phyloP scores from a whole-genome alignment of 164 flowering plant genomes.

The Echeveria elegans region DNA sequence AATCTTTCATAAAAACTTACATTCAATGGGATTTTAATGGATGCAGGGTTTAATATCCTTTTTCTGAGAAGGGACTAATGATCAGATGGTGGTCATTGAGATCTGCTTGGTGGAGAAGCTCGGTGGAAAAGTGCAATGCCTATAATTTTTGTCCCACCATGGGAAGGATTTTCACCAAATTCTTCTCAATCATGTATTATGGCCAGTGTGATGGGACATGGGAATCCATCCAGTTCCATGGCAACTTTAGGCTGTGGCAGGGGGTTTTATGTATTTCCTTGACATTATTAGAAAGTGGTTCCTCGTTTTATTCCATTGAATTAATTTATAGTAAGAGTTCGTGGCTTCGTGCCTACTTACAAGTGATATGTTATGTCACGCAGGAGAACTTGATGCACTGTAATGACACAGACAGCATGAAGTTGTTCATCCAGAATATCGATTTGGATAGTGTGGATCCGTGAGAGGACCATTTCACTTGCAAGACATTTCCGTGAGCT shows the following conservation, averaged over 20 bases:
- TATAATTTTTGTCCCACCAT: conserved; percentile 95
- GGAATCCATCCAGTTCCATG: conserved; percentile 31
- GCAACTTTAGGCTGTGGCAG: conserved; percentile 26
- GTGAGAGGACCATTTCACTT: conserved; percentile 49
- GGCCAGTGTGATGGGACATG: conserved; percentile 49
- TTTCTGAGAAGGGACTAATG: conserved; percentile 92
- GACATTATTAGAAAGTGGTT: no score
- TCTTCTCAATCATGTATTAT: conserved; percentile 78
- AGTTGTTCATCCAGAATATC: conserved; percentile 54
- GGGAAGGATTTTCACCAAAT: conserved; percentile 93
- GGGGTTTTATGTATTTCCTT: no score
- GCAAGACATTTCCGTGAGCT: conserved; percentile 53
- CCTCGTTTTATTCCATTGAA: no score
- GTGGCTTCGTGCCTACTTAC: not conserved
- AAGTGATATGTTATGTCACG: conserved; percentile 11
- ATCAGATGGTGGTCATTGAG: conserved; percentile 99
- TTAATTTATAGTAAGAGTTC: no score
- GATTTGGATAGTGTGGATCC: conserved; percentile 80
- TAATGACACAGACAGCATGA: conserved; percentile 41
- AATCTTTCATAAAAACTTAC: not conserved
- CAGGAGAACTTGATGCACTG: conserved; percentile 36
- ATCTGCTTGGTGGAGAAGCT: conserved; percentile 97
- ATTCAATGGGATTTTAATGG: not conserved
- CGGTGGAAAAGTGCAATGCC: conserved; percentile 82
- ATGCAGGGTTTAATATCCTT: conserved; percentile 88